phyloP scores from a whole-genome alignment of 257 asterid species.

The Nicotiana sylvestris region DNA sequence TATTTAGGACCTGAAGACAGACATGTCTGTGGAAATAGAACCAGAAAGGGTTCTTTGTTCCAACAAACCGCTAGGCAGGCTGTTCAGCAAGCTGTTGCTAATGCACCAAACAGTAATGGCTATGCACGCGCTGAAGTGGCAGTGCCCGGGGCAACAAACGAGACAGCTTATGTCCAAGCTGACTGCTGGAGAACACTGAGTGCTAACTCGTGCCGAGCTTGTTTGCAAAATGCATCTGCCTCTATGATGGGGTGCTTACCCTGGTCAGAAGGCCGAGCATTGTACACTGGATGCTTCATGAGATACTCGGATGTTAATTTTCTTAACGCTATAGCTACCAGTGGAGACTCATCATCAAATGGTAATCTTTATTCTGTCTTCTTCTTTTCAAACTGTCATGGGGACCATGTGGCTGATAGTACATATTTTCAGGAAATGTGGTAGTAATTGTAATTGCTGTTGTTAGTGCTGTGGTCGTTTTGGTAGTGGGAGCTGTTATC shows the following conservation, averaged over 20 bases:
- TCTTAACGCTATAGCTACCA: conserved; percentile 34
- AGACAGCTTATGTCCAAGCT: conserved; percentile 36
- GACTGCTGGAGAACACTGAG: conserved; percentile 42
- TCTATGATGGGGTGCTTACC: conserved; percentile 44
- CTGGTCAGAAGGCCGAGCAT: conserved; percentile 39
- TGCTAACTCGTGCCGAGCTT: conserved; percentile 27
- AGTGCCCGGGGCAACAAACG: conserved; percentile 22
- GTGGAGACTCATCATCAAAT: conserved; percentile 40
- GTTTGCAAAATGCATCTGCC: conserved; percentile 35
- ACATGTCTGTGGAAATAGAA: conserved; percentile 34
- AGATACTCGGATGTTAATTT: conserved; percentile 43
- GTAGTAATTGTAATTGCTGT: conserved; percentile 41
- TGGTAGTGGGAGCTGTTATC: conserved; percentile 39
- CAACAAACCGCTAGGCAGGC: conserved; percentile 28
- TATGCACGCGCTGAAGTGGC: conserved; percentile 27
- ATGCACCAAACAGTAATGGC: conserved; percentile 26
- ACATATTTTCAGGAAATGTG: conserved; percentile 40
- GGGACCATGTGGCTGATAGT: not conserved
- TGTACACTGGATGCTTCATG: conserved; percentile 45
- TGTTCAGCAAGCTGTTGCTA: conserved; percentile 24
- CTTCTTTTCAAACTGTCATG: not conserved
- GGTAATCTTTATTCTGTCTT: conserved; percentile 32
- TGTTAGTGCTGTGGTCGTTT: conserved; percentile 49
- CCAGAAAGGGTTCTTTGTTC: conserved; percentile 22
- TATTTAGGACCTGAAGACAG: conserved; percentile 30